phyloP scores from a whole-genome alignment of 2,329 filamentous ascomycete genomes.

The Colletotrichum gloeosporioides region DNA sequence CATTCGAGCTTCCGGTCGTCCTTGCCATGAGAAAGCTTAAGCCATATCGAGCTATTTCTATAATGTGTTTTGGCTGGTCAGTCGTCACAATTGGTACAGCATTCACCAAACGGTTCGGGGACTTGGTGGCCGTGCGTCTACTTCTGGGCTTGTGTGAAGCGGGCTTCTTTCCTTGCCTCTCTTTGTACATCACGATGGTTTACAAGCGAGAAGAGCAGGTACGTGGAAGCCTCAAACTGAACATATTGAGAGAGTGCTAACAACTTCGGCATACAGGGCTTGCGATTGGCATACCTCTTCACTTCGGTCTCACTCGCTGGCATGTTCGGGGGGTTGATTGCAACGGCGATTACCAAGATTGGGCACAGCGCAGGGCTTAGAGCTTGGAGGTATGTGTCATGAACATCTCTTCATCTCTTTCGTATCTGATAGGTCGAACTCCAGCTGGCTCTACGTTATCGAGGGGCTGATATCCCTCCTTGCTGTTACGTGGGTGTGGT shows the following conservation, averaged over 20 bases:
- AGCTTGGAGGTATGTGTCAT: constrained; percentile 41
- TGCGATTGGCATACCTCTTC: constrained; percentile 35
- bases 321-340: constrained; percentile 33
- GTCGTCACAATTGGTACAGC: constrained; percentile 16
- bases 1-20: constrained; percentile 61
- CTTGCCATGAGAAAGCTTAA: constrained; percentile 1
- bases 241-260: background rate
- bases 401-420: background rate
- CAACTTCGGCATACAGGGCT: background rate
- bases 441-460: constrained; percentile 53
- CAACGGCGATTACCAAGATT: constrained; percentile 41
- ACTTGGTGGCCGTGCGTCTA: constrained; percentile 2
- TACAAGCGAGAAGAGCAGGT: constrained; percentile 6
- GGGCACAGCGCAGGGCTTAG: constrained; percentile 48
- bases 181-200: constrained; percentile 25
- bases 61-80: constrained; percentile 11
- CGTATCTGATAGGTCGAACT: background rate
- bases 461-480: constrained; percentile 45
- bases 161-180: constrained; percentile 33
- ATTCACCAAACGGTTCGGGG: background rate
- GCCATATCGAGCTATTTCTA: background rate
- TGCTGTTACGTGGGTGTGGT: constrained; percentile 47
- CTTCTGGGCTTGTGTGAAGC: constrained; percentile 15
- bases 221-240: background rate
- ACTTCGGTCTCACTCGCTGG: constrained; percentile 35